Percentiles rank a stretch among this genome's conserved stretches.
phyloP scores from a whole-genome alignment of 176 grass and related monocot genomes.

The Oryza nivara region DNA sequence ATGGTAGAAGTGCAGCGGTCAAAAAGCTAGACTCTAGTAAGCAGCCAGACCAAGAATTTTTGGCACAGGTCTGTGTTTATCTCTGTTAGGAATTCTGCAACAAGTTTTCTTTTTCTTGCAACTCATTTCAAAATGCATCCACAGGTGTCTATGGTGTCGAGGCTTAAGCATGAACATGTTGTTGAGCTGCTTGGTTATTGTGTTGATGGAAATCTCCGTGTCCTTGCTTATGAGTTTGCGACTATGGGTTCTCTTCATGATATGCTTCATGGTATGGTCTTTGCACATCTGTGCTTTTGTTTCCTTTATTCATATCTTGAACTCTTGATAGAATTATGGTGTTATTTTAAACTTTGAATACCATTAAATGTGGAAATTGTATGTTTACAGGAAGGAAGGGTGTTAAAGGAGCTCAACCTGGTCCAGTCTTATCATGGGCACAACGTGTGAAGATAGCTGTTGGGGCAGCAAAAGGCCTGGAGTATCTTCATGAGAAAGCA shows the following conservation, averaged over 20 bases:
- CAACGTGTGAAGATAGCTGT: constrained; percentile 86
- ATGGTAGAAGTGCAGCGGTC: constrained; percentile 62
- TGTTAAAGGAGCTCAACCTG: constrained; percentile 87
- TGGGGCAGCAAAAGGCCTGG: constrained; percentile 80
- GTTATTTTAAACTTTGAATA: neutral
- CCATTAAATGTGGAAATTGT: neutral
- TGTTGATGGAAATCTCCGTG: constrained; percentile 60
- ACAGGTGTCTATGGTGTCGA: constrained; percentile 76
- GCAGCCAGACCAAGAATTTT: constrained; percentile 89
- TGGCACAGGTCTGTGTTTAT: constrained; percentile 59
- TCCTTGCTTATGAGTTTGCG: constrained; percentile 79
- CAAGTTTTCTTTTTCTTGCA: neutral
- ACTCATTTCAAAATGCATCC: constrained; percentile 31
- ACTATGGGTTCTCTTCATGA: constrained; percentile 89
- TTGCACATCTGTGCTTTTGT: constrained; percentile 18
- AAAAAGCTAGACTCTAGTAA: constrained; percentile 90
- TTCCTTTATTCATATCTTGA: constrained; percentile 1
- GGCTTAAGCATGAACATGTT: constrained; percentile 82
- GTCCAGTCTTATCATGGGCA: constrained; percentile 70
- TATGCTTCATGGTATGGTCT: constrained; percentile 75
- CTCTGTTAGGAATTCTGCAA: constrained; percentile 21
- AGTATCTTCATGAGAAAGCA: constrained; percentile 85
- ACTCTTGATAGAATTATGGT: neutral
- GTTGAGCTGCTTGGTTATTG: constrained; percentile 87
- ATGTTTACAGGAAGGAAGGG: constrained; percentile 68